Evolutionary conservation across 768 basidiomycete species (phyloP), one percentile per base, ranked within the genome.

Genomic region (Russula griseocarnosa): DNA sequence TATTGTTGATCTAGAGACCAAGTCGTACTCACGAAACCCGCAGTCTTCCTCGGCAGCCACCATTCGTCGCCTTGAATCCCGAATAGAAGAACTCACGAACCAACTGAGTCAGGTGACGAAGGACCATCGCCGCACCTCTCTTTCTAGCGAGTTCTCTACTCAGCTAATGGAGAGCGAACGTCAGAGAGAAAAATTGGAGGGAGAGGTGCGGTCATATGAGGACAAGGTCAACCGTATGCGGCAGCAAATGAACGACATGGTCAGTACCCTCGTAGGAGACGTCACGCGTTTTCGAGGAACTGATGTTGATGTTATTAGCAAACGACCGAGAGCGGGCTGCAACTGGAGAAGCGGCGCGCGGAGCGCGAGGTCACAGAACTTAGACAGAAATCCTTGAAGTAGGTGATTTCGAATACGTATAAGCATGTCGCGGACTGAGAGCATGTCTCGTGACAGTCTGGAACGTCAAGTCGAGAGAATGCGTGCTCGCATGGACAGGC

Each of bases 1-100:
- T 46, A 85, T 94, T 60, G 85, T 90, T 10, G 92, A 93, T 70
- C 79, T 93, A 20, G 91, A 92, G 73, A 90, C 91, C 1, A 88
- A 80, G 70, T 86, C 90, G 5, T 85, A 91, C 66, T 74, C 84
- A 13, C 59, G 63, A 16, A 81, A 86, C 40, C 79, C 85, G 5
- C 75, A 81, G 2, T 61, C 68, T 22, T 44, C 66, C 38, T 61
- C 65, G 11, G 76, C 80, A 5, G 65, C 71, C 9, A 77, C 78
- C 1, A 81, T 84, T 52, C 79, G 86, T 46, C 83, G 87, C 28
- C 76, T 86, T 28, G 89, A 90, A 65, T 83, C 78, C 60, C 82
- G 86, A 32, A 84, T 91, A 22, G 89, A 90, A 66, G 91, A 92
- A 68, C 80, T 91, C 62, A 80, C 82, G 5, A 83, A 73, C 53